Conservation (phyloP, 2,329 filamentous ascomycete species). For the Trichoderma pleuroti region DNA sequence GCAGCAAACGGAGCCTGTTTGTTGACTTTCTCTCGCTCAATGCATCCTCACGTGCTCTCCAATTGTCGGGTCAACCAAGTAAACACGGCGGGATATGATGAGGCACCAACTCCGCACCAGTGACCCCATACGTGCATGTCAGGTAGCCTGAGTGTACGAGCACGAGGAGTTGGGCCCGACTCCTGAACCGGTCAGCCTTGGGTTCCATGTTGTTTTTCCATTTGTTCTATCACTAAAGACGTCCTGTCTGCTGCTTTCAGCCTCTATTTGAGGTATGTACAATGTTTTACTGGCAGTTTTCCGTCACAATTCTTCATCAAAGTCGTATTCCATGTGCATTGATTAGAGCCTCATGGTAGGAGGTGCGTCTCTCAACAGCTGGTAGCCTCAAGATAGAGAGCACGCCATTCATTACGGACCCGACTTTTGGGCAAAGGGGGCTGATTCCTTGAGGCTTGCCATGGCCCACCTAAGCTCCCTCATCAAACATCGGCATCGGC, state of each 20-base stretch:
- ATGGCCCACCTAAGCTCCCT: background rate
- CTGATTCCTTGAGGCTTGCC: background rate
- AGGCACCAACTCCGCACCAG: constrained; percentile 1
- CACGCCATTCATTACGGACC: background rate
- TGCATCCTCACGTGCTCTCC: constrained; percentile 4
- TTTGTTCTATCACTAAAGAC: background rate
- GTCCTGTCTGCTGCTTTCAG: background rate
- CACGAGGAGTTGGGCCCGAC: background rate
- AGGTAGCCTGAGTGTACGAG: too few species aligned
- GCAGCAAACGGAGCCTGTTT: background rate
- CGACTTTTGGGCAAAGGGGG: background rate
- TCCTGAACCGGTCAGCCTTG: background rate
- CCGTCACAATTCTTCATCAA: background rate
- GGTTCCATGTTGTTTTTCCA: background rate
- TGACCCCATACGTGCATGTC: background rate
- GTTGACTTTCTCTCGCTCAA: background rate
- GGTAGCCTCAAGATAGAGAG: background rate
- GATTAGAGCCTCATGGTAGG: background rate
- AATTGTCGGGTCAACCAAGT: constrained; percentile 10
- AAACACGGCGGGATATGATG: background rate
- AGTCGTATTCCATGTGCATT: background rate
- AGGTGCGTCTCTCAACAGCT: background rate
- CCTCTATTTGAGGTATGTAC: background rate
- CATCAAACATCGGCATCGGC: background rate
- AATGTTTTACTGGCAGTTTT: background rate